phyloP scores from a whole-genome alignment of 1,139 yeast genomes.

The Yueomyces sp. region DNA sequence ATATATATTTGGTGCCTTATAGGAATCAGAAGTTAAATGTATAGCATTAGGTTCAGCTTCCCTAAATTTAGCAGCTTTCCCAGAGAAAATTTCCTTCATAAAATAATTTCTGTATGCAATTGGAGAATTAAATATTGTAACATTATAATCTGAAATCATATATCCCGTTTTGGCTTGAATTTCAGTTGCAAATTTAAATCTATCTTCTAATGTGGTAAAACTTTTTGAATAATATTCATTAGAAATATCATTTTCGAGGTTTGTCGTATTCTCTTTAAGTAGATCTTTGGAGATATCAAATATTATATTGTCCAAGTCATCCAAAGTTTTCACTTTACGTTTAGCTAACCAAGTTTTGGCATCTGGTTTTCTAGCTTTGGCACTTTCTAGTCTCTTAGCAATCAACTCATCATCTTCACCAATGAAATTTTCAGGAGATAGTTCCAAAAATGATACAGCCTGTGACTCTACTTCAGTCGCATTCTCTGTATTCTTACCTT shows the following conservation, averaged over 20 bases:
- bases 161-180: slow-evolving; percentile 52
- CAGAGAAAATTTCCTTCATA: slow-evolving; percentile 32
- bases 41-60: slow-evolving; percentile 72
- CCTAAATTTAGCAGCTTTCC: slow-evolving; percentile 31
- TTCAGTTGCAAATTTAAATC: slow-evolving; percentile 47
- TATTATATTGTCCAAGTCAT: slow-evolving; percentile 19
- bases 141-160: slow-evolving; percentile 50
- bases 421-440: slow-evolving; percentile 19
- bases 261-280: slow-evolving; percentile 3
- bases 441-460: slow-evolving; percentile 6
- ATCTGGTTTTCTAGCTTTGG: slow-evolving; percentile 3
- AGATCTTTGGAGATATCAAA: slow-evolving; percentile 15
- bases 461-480: slow-evolving; percentile 1
- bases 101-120: slow-evolving; percentile 35
- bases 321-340: slow-evolving; percentile 14
- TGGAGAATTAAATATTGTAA: slow-evolving; percentile 40
- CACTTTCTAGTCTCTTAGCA: slow-evolving; percentile 5
- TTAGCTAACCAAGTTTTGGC: slow-evolving; percentile 27
- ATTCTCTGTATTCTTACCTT: slow-evolving; percentile 5
- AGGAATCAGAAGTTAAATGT: slow-evolving; percentile 39
- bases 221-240: slow-evolving; percentile 8
- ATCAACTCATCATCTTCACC: slow-evolving; percentile 12
- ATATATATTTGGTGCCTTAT: slow-evolving; percentile 37
- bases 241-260: slow-evolving; percentile 4
- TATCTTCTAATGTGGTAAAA: slow-evolving; percentile 36